These are phyloP conservation scores for Aureobasidium uvarum DNA, from an alignment of 2,329 filamentous ascomycete species.

Conservation along the genomic window DNA sequence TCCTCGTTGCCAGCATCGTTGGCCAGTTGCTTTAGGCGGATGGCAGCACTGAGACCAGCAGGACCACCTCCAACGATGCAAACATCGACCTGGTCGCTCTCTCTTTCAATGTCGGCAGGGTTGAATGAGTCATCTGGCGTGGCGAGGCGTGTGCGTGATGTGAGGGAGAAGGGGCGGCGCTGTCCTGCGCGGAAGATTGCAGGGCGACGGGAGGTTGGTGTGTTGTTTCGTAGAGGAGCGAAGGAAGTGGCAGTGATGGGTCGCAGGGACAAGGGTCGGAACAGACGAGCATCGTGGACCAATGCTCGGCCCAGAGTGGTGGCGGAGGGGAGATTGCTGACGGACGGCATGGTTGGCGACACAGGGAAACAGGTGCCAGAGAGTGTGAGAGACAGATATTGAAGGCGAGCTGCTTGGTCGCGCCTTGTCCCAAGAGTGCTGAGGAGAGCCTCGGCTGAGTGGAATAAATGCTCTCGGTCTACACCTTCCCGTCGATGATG, in stretches of 20 bases:
- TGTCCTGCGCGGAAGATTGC: slow-evolving; percentile 40
- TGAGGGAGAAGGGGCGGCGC: slow-evolving; percentile 36
- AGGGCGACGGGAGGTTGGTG: slow-evolving; percentile 33
- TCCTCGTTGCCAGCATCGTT: slow-evolving; percentile 95
- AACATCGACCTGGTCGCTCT: slow-evolving; percentile 91
- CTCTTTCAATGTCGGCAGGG: slow-evolving; percentile 66
- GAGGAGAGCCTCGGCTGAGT: slow-evolving; percentile 21
- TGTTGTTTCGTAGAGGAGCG: neutral
- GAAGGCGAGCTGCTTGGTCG: neutral
- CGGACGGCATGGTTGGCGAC: slow-evolving; percentile 14
- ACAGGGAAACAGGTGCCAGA: neutral
- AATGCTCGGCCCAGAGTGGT: slow-evolving; percentile 18
- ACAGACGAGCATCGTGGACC: slow-evolving; percentile 18
- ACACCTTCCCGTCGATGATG: slow-evolving; percentile 5
- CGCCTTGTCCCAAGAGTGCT: neutral
- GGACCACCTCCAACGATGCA: slow-evolving; percentile 97
- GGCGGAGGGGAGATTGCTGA: slow-evolving; percentile 7
- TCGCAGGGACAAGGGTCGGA: slow-evolving; percentile 12
- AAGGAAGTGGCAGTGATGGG: slow-evolving; percentile 27
- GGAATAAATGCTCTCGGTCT: slow-evolving; percentile 4
- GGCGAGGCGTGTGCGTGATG: slow-evolving; percentile 37
- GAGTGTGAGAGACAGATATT: neutral
- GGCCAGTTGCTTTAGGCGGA: slow-evolving; percentile 90
- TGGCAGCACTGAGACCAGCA: slow-evolving; percentile 86
- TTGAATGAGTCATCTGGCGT: slow-evolving; percentile 45